Evolutionary conservation across 495 filamentous ascomycete genomes (phyloP), one percentile per base, ranked within the genome.

Genomic region (Penicillium soppii): DNA sequence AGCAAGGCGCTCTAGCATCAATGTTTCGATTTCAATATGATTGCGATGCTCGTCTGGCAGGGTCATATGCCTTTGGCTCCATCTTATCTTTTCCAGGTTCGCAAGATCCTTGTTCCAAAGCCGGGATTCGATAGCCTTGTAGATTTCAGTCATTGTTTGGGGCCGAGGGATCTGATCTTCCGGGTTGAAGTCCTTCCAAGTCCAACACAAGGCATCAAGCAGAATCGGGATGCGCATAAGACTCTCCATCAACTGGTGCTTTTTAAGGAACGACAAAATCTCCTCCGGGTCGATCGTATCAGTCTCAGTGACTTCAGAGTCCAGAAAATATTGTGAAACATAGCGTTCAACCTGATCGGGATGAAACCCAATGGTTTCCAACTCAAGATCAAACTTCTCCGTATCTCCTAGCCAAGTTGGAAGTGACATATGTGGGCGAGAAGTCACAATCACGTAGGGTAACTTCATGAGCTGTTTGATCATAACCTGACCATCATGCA

Each of bases 141-240:
- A 77, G 16, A 77, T 15, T 27, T 54, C 63, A 10, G 72, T 74
- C 71, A 77, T 77, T 29, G 70, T 77, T 16, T 38, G 15, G 6
- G 36, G 36, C 13, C 19, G 36, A 38, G 3, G 8, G 20, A 63
- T 54, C 10, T 30, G 29, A 10, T 12, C 5, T 4, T 17, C 29
- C 7, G 25, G 5, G 2, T 36, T 4, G 7, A 19, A 35, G 21
- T 62, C 43, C 30, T 67, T 39, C 74, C 70, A 77, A 26, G 45
- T 61, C 51, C 62, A 74, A 51, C 72, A 75, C 26, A 77, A 51
- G n/a, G 71, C 72, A 62, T 77, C 74, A 29, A 77, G 53, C 57
- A 73, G 73, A 46, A 77, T 70, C 1, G 72, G 75, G 35, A 79
- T 75, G 41, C 62, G 73, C 20, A 74, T 54, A 50, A 76, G 69